phyloP scores from a whole-genome alignment of 179 eudicot species.

The Patellifolia procumbens region DNA sequence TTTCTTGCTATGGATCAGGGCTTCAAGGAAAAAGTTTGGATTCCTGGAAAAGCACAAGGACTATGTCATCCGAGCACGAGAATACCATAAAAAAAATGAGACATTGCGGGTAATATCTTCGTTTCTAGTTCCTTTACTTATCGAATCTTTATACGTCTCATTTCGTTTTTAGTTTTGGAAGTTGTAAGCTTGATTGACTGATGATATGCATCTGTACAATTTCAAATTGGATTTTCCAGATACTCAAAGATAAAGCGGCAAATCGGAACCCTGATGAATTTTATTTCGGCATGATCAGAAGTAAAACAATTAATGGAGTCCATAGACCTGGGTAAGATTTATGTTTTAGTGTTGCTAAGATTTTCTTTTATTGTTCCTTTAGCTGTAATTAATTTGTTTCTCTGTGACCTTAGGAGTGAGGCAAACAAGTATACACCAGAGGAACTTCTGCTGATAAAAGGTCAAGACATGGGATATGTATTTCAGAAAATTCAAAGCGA shows the following conservation, averaged over 20 bases:
- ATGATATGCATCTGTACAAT: no score
- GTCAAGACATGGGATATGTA: conserved; percentile 81
- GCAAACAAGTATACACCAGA: conserved; percentile 69
- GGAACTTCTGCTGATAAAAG: conserved; percentile 78
- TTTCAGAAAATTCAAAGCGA: conserved; percentile 79
- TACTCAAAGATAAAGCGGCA: conserved; percentile 79
- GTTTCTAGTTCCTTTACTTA: not conserved
- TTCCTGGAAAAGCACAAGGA: conserved; percentile 83
- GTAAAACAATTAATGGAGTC: conserved; percentile 63
- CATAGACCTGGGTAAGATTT: conserved; percentile 65
- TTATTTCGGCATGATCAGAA: conserved; percentile 67
- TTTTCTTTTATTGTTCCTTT: not conserved
- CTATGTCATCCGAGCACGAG: conserved; percentile 71
- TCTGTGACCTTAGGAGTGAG: conserved; percentile 47
- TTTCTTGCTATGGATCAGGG: conserved; percentile 31
- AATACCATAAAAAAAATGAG: conserved; percentile 76
- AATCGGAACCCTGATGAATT: conserved; percentile 81
- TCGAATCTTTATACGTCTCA: not conserved
- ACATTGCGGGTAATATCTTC: conserved; percentile 44
- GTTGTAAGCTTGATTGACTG: not conserved
- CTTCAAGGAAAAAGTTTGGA: conserved; percentile 60
- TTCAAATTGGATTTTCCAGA: conserved; percentile 41
- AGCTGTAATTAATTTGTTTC: not conserved
- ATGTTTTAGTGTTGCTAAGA: not conserved
- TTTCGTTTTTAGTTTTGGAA: not conserved